Conservation (phyloP, 805 yeast species). For the Cephaloascus fragrans region DNA sequence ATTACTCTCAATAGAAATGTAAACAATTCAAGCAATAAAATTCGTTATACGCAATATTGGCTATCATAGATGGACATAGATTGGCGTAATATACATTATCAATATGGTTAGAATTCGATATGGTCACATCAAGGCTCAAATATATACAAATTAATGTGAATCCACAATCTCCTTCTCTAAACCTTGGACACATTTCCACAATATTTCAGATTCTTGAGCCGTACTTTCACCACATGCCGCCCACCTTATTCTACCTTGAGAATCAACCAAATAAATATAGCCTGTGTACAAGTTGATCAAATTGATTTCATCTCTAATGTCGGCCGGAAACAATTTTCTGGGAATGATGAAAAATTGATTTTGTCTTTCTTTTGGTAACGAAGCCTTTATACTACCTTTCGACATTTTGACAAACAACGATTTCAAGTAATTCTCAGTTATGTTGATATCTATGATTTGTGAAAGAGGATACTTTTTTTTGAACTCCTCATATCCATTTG, state of each 20-base stretch:
- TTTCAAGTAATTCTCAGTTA: conserved; percentile 68
- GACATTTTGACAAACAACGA: conserved; percentile 48
- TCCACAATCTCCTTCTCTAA: conserved; percentile 41
- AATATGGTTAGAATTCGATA: too few relatives aligned
- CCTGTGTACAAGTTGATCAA: conserved; percentile 78
- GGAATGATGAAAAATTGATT: conserved; percentile 56
- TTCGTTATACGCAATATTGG: too few relatives aligned
- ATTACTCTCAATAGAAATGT: too few relatives aligned
- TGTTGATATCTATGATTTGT: conserved; percentile 68
- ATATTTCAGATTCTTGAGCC: conserved; percentile 48
- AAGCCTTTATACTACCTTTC: conserved; percentile 29
- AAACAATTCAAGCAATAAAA: too few relatives aligned
- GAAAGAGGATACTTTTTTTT: conserved; percentile 34
- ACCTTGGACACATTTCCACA: conserved; percentile 61
- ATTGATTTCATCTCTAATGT: conserved; percentile 45
- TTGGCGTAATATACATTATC: too few relatives aligned
- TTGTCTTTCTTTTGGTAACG: conserved; percentile 39
- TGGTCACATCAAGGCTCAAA: too few relatives aligned
- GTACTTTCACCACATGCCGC: conserved; percentile 77
- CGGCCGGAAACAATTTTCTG: conserved; percentile 46
- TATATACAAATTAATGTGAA: too few relatives aligned
- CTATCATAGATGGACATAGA: too few relatives aligned
- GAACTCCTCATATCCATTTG: conserved; percentile 31
- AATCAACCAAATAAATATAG: conserved; percentile 71
- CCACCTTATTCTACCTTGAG: conserved; percentile 75